Conservation (phyloP, 208 protist species). For the Phytomonas serpens region DNA sequence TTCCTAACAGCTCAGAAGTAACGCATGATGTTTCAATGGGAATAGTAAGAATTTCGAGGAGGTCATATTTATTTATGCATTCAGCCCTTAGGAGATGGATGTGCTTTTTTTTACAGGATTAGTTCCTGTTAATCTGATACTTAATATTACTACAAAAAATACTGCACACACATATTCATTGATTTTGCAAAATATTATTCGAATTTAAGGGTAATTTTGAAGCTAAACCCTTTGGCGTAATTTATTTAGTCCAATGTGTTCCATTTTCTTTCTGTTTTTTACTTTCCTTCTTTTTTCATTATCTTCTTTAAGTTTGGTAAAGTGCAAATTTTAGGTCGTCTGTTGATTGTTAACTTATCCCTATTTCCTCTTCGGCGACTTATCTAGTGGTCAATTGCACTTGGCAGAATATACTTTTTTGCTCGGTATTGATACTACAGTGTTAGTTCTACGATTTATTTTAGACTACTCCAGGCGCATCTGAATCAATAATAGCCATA, state of each 20-base stretch:
- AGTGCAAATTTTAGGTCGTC: neutral
- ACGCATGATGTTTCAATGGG: neutral
- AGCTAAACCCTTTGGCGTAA: neutral
- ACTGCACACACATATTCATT: neutral
- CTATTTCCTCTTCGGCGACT: neutral
- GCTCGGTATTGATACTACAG: neutral
- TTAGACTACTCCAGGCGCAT: neutral
- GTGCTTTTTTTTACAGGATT: slow-evolving; percentile 5
- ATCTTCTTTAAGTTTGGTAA: slow-evolving; percentile 6
- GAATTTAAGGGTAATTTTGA: neutral
- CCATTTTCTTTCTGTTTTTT: neutral
- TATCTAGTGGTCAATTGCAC: neutral
- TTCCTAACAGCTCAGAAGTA: neutral
- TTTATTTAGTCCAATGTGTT: slow-evolving; percentile 9
- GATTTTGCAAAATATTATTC: neutral
- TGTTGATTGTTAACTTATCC: slow-evolving; percentile 4
- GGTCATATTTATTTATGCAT: neutral
- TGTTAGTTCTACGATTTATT: neutral
- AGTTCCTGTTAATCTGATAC: slow-evolving; percentile 11
- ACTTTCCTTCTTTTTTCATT: slow-evolving; percentile 5
- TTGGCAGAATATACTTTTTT: neutral
- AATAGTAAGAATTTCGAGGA: neutral
- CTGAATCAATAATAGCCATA: neutral
- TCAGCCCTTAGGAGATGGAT: neutral
- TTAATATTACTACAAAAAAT: slow-evolving; percentile 2